A percentile compares a stretch with the other conserved stretches of the same genome.
Evolutionary conservation across 345 rosid species (phyloP).

Genomic region (Moricandia moricandioides): DNA sequence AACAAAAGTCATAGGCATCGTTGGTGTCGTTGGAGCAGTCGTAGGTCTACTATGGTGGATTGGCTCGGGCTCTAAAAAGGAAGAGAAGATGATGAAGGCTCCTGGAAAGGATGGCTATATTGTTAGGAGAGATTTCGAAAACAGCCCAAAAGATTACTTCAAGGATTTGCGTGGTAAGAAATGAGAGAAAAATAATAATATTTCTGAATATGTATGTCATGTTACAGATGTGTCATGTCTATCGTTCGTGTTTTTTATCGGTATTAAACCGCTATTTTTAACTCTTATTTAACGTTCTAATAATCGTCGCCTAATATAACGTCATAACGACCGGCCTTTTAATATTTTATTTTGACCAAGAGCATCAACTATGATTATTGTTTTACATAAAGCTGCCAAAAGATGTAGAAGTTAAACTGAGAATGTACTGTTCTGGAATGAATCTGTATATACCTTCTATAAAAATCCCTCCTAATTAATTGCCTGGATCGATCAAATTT

Average conservation of each 20-base stretch:
- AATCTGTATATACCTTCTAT: neutral
- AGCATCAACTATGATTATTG: neutral
- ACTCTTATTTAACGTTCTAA: neutral
- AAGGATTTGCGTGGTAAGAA: constrained; percentile 7
- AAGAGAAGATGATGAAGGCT: constrained; percentile 30
- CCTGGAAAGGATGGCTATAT: constrained; percentile 13
- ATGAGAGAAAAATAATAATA: neutral
- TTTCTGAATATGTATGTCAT: neutral
- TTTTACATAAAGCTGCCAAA: neutral
- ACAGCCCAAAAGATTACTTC: constrained; percentile 15
- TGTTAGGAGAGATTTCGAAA: neutral
- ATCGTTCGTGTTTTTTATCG: neutral
- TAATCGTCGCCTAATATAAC: neutral
- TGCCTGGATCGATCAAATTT: neutral
- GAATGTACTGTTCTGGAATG: neutral
- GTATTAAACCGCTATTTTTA: neutral
- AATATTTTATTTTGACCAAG: neutral
- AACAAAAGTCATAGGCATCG: neutral
- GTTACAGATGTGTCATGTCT: neutral
- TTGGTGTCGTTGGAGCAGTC: constrained; percentile 17
- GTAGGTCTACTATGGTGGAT: neutral
- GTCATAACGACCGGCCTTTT: neutral
- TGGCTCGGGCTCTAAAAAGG: neutral
- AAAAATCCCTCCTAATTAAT: neutral
- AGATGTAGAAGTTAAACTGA: neutral